These are phyloP conservation scores for Hymenoscyphus infarciens DNA, from an alignment of 2,329 filamentous ascomycete species.

Conservation along the genomic window DNA sequence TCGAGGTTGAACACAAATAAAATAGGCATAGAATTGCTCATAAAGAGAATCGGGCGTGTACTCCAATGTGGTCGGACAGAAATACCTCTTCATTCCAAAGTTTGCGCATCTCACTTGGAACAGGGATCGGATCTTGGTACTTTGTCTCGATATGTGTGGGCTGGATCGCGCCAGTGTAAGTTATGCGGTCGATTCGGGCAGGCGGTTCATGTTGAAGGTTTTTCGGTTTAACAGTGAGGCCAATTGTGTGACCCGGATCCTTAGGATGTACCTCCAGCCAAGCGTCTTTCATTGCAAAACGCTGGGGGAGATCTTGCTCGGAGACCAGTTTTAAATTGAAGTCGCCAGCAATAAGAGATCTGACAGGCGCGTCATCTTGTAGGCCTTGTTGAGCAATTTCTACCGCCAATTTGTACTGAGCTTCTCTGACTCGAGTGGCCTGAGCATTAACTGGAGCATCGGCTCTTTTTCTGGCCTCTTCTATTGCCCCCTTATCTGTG, in stretches of 20 bases:
- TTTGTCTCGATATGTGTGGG: too few species aligned
- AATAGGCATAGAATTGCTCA: too few species aligned
- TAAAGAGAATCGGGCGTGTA: too few species aligned
- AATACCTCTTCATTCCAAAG: too few species aligned
- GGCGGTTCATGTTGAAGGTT: not conserved
- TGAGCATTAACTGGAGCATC: not conserved
- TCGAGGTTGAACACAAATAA: too few species aligned
- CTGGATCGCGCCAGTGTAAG: not conserved
- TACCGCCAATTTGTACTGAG: not conserved
- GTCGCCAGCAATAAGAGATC: not conserved
- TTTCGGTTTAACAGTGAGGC: not conserved
- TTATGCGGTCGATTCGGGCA: not conserved
- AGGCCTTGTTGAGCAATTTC: not conserved
- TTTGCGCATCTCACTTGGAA: too few species aligned
- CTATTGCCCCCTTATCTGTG: not conserved
- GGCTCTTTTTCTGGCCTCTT: too few species aligned
- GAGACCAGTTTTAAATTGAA: not conserved
- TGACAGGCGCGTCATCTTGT: not conserved
- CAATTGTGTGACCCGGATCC: not conserved
- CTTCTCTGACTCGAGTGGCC: not conserved
- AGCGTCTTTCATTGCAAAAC: not conserved
- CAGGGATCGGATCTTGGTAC: too few species aligned
- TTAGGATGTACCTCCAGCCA: not conserved
- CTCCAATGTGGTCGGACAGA: too few species aligned
- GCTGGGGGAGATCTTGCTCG: not conserved